phyloP scores from a whole-genome alignment of 1,139 yeast species.

The Arxiozyma heterogenica region DNA sequence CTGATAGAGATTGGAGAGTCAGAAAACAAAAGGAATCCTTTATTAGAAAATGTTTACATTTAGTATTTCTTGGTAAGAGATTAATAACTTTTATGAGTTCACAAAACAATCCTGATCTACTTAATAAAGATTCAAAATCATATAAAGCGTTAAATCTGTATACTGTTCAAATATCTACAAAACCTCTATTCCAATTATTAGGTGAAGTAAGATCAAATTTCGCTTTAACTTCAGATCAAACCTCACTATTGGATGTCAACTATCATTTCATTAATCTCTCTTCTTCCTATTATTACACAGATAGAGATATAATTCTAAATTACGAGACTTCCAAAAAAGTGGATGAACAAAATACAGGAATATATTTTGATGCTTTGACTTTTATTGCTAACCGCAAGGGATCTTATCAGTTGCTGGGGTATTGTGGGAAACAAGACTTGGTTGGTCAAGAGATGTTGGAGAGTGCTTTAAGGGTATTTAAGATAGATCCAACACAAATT shows the following conservation, averaged over 20 bases:
- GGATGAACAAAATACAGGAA: conserved; percentile 48
- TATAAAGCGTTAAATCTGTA: conserved; percentile 32
- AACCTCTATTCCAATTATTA: conserved; percentile 35
- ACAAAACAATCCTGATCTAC: conserved; percentile 7
- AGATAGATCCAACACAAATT: conserved; percentile 35
- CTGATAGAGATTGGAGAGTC: conserved; percentile 21
- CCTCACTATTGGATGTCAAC: conserved; percentile 24
- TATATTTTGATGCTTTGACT: conserved; percentile 60
- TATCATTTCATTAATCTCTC: conserved; percentile 47
- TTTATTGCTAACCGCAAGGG: conserved; percentile 40
- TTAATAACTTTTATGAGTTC: conserved; percentile 16
- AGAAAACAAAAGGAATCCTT: conserved; percentile 37
- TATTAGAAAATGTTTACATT: conserved; percentile 42
- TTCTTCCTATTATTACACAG: conserved; percentile 49
- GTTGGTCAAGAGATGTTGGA: conserved; percentile 55
- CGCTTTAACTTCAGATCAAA: conserved; percentile 13
- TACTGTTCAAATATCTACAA: conserved; percentile 31
- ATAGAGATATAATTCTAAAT: conserved; percentile 50
- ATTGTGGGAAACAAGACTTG: conserved; percentile 51
- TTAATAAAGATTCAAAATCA: conserved; percentile 18
- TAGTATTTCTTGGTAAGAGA: conserved; percentile 39
- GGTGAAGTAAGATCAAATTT: conserved; percentile 32
- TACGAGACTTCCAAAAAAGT: conserved; percentile 46
- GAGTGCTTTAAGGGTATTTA: conserved; percentile 46
- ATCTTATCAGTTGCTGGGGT: conserved; percentile 41